Evolutionary conservation across 768 basidiomycete genomes (phyloP).

Genomic region (Termitomyces sp.): DNA sequence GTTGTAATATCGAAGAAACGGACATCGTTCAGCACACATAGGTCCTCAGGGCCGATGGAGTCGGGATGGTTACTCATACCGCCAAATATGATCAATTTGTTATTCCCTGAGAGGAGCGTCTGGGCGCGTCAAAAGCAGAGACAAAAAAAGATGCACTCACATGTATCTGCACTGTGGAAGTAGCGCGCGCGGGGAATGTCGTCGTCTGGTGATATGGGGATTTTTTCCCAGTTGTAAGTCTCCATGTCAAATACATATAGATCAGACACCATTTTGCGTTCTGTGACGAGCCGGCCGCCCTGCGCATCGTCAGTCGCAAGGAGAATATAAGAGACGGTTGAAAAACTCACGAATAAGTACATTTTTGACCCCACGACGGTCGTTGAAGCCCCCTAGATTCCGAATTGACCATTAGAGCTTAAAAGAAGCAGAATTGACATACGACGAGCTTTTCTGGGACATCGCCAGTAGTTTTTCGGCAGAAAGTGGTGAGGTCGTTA

Average conservation of each 20-base stretch:
- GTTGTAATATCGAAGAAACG: slow-evolving; percentile 80
- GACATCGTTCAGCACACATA: slow-evolving; percentile 91
- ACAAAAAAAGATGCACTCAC: slow-evolving; percentile 33
- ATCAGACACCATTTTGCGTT: slow-evolving; percentile 85
- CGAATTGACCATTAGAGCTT: neutral
- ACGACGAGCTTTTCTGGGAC: slow-evolving; percentile 88
- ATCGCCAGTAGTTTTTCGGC: slow-evolving; percentile 79
- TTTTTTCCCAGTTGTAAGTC: slow-evolving; percentile 75
- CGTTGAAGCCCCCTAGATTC: slow-evolving; percentile 76
- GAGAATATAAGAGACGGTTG: neutral
- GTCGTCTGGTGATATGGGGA: slow-evolving; percentile 58
- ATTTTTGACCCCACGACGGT: slow-evolving; percentile 85
- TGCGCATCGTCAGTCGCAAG: slow-evolving; percentile 19
- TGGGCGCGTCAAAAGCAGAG: neutral
- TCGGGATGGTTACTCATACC: slow-evolving; percentile 87
- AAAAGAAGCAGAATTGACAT: slow-evolving; percentile 28
- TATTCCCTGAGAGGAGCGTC: slow-evolving; percentile 60
- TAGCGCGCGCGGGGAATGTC: slow-evolving; percentile 81
- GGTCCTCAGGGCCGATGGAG: slow-evolving; percentile 67
- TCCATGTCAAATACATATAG: slow-evolving; percentile 88
- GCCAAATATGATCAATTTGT: slow-evolving; percentile 89
- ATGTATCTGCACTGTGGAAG: slow-evolving; percentile 91
- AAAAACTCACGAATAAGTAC: slow-evolving; percentile 76
- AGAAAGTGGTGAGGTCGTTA: slow-evolving; percentile 85
- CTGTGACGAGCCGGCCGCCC: slow-evolving; percentile 86